Percentiles rank a stretch among this genome's conserved stretches.
Conservation (phyloP, 768 basidiomycete species). For the Rhodotorula sphaerocarpa region DNA sequence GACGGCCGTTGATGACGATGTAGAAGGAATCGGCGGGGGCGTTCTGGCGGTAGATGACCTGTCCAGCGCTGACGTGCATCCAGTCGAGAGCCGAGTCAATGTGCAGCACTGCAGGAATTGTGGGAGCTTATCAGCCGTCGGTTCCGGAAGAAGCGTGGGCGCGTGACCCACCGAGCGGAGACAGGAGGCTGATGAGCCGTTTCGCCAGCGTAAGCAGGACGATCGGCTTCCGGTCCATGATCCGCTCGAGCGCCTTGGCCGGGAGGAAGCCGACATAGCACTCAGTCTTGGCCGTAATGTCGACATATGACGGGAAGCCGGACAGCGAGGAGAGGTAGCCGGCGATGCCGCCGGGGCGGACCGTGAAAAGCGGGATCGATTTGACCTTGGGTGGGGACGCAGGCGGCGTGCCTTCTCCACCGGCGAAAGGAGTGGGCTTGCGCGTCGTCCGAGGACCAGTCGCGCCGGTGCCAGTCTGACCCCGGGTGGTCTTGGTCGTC, state of each 20-base stretch:
- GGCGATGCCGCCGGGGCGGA: conserved; percentile 94
- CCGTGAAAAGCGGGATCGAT: conserved; percentile 62
- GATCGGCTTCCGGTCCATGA: conserved; percentile 89
- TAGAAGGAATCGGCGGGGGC: conserved; percentile 93
- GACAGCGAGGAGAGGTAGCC: conserved; percentile 90
- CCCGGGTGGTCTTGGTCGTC: background rate
- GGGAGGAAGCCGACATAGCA: conserved; percentile 96
- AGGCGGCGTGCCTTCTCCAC: background rate
- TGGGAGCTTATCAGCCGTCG: background rate
- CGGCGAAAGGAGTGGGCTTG: background rate
- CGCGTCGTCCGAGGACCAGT: background rate
- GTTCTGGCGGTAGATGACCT: conserved; percentile 85
- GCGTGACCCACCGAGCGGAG: conserved; percentile 80
- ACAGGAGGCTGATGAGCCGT: conserved; percentile 85
- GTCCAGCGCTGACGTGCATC: conserved; percentile 94
- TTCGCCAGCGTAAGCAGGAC: conserved; percentile 92
- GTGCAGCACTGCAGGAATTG: conserved; percentile 61
- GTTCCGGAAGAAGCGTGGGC: background rate
- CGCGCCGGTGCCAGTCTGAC: background rate
- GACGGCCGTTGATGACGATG: conserved; percentile 92
- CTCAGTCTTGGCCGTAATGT: conserved; percentile 94
- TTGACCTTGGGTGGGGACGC: conserved; percentile 32
- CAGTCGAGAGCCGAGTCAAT: conserved; percentile 95
- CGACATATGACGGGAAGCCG: conserved; percentile 86
- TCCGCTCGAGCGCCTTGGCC: conserved; percentile 71